These are phyloP conservation scores for Aspergillus pseudoglaucus DNA, from an alignment of 2,329 filamentous ascomycete species.

Conservation along the genomic window DNA sequence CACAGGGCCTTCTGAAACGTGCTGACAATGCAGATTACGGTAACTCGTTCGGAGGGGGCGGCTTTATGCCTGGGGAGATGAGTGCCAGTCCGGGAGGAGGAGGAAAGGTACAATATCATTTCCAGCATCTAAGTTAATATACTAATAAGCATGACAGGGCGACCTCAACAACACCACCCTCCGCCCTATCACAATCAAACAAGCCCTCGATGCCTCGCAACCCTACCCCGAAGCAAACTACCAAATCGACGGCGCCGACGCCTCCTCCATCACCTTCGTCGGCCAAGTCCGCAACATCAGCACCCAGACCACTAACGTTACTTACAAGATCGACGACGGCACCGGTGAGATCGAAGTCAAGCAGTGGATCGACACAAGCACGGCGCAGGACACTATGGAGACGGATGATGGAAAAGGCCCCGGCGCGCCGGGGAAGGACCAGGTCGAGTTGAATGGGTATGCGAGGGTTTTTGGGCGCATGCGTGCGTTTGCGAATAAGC, in stretches of 20 bases:
- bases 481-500: conserved; percentile 76
- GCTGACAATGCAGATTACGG: conserved; percentile 35
- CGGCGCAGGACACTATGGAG: conserved; percentile 40
- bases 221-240: conserved; percentile 69
- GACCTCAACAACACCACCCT: conserved; percentile 73
- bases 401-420: conserved; percentile 35
- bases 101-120: too few relatives aligned
- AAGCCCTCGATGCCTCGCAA: conserved; percentile 76
- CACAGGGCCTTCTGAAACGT: too few relatives aligned
- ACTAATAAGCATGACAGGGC: conserved; percentile 9
- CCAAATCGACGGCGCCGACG: conserved; percentile 69
- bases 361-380: conserved; percentile 39
- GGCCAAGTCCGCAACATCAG: conserved; percentile 85
- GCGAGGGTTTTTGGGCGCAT: conserved; percentile 80
- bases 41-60: conserved; percentile 50
- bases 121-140: too few relatives aligned
- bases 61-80: conserved; percentile 52
- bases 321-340: conserved; percentile 90
- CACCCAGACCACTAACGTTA: conserved; percentile 83
- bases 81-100: conserved; percentile 39
- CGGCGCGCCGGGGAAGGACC: conserved; percentile 43
- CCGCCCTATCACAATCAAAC: conserved; percentile 91
- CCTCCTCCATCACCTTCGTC: conserved; percentile 75
- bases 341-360: conserved; percentile 80
- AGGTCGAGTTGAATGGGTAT: conserved; percentile 67